Base-by-base conservation (phyloP, 1,139 yeast genomes). In the Magnusiomyces magnusii region DNA sequence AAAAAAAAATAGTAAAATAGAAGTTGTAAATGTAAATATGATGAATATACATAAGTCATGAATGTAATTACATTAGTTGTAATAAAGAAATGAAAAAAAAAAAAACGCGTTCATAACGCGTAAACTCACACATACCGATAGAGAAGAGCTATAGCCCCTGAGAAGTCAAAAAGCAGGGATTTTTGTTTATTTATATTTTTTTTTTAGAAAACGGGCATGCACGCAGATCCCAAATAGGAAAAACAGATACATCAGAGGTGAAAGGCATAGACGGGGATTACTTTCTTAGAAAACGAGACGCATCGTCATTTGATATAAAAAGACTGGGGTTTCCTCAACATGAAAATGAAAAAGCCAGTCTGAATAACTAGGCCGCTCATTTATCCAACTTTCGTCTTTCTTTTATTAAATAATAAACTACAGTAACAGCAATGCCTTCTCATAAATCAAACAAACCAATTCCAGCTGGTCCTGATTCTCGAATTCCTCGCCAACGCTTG, bases 401-500 rank as follows among this genome's bases (percentile, higher is more conserved):
- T 15, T 39, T 39, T 3, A n/a, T n/a, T n/a, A n/a, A n/a, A n/a
- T n/a, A n/a, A n/a, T n/a, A 31, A 7, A 31, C 36, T 9, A 7
- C 7, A 31, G 10, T 13, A 9, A 31, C 44, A 39, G 17, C 44
- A 39, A 39, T 39, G 44, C 7, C 19, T 13, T 31, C 13, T 31
- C 7, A 31, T 19, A 39, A 39, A 39, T 9, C 44, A 7, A 10
- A 10, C 9, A 44, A 23, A 44, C 15, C 49, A 19, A 44, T 44
- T n/a, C 49, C 49, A 21, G 3, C 27, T 3, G 49, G 49, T 44
- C 49, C 49, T 21, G 27, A 44, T 21, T 27, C 49, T 21, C 15
- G 53, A 50, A 23, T 28, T 21, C 39, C 25, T 28, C 53, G 59
- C 39, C 56, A 44, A 31, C 54, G 54, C 24, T 28, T 51, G 21